Evolutionary conservation across 108 stramenopile genomes (phyloP).

Genomic region (Pseudonitzschia pungens): DNA sequence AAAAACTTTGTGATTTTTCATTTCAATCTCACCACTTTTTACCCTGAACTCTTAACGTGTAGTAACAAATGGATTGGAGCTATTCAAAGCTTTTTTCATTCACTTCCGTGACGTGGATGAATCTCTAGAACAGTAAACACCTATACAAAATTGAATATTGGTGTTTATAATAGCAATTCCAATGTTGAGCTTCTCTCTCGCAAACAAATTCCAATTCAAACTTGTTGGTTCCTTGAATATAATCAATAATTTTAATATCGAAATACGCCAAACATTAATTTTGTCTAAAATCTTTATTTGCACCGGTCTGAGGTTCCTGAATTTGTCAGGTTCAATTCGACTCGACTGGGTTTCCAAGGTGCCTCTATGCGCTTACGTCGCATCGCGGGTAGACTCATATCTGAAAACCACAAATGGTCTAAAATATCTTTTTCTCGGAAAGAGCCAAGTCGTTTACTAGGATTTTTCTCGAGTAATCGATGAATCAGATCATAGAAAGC

Average conservation of each 20-base stretch:
- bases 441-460: slow-evolving; percentile 62
- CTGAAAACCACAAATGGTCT: slow-evolving; percentile 71
- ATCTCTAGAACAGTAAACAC: slow-evolving; percentile 38
- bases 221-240: too few relatives aligned
- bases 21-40: background rate
- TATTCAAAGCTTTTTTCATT: slow-evolving; percentile 74
- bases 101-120: slow-evolving; percentile 71
- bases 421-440: slow-evolving; percentile 58
- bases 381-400: slow-evolving; percentile 69
- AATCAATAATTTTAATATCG: too few relatives aligned
- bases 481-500: slow-evolving; percentile 45
- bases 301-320: too few relatives aligned
- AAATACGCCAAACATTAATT: too few relatives aligned
- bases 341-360: slow-evolving; percentile 85
- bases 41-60: slow-evolving; percentile 1
- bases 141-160: too few relatives aligned
- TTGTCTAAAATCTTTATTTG: too few relatives aligned
- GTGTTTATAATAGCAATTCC: too few relatives aligned
- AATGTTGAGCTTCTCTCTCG: too few relatives aligned
- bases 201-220: too few relatives aligned
- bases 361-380: slow-evolving; percentile 63
- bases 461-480: slow-evolving; percentile 49
- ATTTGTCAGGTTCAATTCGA: slow-evolving; percentile 69
- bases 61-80: slow-evolving; percentile 66
- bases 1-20: background rate